phyloP scores from a whole-genome alignment of 1,284 basidiomycete genomes.

The Waitea zeae region DNA sequence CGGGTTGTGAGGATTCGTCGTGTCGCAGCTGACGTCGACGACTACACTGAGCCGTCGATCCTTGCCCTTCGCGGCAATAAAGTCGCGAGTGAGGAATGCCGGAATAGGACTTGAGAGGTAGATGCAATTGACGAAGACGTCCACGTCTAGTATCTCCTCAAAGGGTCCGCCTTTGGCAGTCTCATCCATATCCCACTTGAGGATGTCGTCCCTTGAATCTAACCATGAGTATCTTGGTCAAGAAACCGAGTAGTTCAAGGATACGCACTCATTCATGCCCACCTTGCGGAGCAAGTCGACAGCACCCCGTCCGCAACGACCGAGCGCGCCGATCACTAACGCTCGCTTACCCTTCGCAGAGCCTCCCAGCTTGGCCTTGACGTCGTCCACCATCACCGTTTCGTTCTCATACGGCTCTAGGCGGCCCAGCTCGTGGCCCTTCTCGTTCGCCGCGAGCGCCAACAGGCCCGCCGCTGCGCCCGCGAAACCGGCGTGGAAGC shows the following conservation, averaged over 20 bases:
- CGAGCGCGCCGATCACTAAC: conserved; percentile 92
- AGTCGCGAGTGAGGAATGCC: conserved; percentile 68
- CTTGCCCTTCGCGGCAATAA: conserved; percentile 57
- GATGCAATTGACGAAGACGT: conserved; percentile 99
- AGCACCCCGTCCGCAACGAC: conserved; percentile 92
- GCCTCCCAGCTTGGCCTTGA: conserved; percentile 53
- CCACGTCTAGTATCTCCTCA: conserved; percentile 88
- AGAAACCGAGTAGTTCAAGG: neutral
- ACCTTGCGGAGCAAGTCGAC: conserved; percentile 92
- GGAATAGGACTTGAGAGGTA: conserved; percentile 87
- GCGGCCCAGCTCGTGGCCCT: conserved; percentile 41
- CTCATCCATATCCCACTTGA: conserved; percentile 97
- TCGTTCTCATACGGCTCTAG: conserved; percentile 78
- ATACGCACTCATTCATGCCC: conserved; percentile 70
- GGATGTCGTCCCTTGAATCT: conserved; percentile 63
- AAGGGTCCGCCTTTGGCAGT: conserved; percentile 97
- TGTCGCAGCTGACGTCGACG: conserved; percentile 98
- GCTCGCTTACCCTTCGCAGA: conserved; percentile 68
- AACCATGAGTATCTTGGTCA: neutral
- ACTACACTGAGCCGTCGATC: conserved; percentile 65
- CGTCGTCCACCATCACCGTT: conserved; percentile 58
- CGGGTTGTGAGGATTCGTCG: conserved; percentile 97
- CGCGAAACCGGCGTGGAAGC: conserved; percentile 96
- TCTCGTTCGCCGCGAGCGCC: conserved; percentile 58
- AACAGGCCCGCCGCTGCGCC: conserved; percentile 90